These are phyloP conservation scores for Echium plantagineum DNA, from an alignment of 257 asterid genomes.

Conservation along the genomic window DNA sequence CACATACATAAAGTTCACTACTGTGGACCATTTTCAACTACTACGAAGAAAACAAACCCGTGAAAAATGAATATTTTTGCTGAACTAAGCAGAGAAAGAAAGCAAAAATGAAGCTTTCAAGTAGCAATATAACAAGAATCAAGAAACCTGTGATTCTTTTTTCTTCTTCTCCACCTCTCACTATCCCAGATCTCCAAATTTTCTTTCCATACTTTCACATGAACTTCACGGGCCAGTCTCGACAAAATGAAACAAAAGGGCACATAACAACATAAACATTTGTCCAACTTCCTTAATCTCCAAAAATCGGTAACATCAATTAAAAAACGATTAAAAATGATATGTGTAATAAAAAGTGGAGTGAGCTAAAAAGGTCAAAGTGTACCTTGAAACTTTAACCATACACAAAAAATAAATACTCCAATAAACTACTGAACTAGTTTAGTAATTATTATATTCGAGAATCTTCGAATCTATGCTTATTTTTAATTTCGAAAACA, in stretches of 20 bases:
- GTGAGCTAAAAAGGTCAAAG: no score
- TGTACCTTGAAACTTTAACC: no score
- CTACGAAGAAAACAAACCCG: no score
- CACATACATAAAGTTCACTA: conserved; percentile 8
- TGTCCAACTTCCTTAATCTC: neutral
- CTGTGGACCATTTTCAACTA: conserved; percentile 5
- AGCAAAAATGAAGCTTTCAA: conserved; percentile 16
- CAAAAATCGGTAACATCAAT: no score
- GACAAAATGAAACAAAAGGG: conserved; percentile 17
- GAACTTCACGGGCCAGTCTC: conserved; percentile 41
- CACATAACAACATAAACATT: neutral
- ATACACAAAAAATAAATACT: no score
- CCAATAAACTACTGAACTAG: no score
- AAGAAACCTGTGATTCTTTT: conserved; percentile 46
- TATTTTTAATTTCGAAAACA: no score
- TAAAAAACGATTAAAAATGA: no score
- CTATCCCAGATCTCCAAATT: conserved; percentile 49
- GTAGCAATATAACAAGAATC: conserved; percentile 33
- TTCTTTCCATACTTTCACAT: conserved; percentile 26
- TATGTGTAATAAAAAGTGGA: no score
- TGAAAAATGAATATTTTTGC: neutral
- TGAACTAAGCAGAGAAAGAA: conserved; percentile 2
- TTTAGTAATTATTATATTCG: no score
- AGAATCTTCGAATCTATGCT: no score
- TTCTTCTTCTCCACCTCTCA: conserved; percentile 3